phyloP scores from a whole-genome alignment of 345 rosid species.

The Nephelium lappaceum region DNA sequence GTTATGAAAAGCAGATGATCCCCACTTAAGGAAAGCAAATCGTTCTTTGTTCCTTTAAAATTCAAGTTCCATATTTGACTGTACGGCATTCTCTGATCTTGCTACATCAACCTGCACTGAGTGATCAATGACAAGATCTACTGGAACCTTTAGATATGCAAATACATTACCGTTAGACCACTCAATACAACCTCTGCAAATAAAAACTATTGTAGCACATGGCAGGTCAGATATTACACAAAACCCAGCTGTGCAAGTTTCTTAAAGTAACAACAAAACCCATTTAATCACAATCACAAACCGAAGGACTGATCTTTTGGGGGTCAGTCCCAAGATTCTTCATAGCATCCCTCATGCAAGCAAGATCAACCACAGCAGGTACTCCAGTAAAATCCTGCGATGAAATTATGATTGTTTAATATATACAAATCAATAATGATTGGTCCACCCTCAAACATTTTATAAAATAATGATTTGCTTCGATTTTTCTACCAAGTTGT shows the following conservation, averaged over 20 bases:
- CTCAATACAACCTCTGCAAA: background rate
- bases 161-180: constrained; percentile 1
- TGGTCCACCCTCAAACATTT: too few relatives aligned
- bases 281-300: constrained; percentile 30
- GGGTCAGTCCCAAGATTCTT: constrained; percentile 72
- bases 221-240: background rate
- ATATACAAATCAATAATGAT: too few relatives aligned
- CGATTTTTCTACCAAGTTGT: too few relatives aligned
- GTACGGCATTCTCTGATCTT: constrained; percentile 68
- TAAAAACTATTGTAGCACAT: background rate
- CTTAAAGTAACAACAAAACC: too few relatives aligned
- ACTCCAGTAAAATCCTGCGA: constrained; percentile 88
- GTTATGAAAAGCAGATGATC: constrained; percentile 64
- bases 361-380: constrained; percentile 85
- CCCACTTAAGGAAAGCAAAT: constrained; percentile 75
- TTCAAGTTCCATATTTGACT: constrained; percentile 70
- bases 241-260: too few relatives aligned
- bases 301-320: constrained; percentile 86
- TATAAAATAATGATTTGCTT: too few relatives aligned
- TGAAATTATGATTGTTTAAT: too few relatives aligned
- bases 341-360: constrained; percentile 91
- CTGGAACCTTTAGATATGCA: constrained; percentile 66
- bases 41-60: constrained; percentile 68
- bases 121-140: constrained; percentile 81
- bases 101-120: constrained; percentile 90